Base-by-base conservation (phyloP, 2,329 filamentous ascomycete genomes). In the Lomentospora prolificans region DNA sequence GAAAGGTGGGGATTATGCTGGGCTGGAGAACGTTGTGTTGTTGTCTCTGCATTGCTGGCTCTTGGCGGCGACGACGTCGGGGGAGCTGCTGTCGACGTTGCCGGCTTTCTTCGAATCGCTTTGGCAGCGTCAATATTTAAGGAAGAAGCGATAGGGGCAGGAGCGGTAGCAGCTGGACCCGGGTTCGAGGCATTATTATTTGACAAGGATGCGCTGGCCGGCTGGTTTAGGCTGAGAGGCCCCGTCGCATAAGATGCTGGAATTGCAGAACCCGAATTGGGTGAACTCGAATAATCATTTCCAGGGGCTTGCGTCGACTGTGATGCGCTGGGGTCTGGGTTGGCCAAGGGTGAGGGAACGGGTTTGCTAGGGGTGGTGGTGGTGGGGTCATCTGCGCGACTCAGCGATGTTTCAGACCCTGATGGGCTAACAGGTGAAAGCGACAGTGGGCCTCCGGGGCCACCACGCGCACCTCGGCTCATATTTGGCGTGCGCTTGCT, bases 41-140 rank as follows among this genome's bases (percentile, higher is more conserved):
- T 58, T 10, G 61, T 27, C 50, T 44, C 48, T 22, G 58, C 60
- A 39, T 52, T 46, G 27, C 25, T 41, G 12, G 53, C 30, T 28
- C 9, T 17, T n/a, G 57, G 9, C 57, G 57, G 14, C 59, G 61
- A 22, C 60, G 62, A 14, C 56, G 56, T 3, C 60, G 61, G 10
- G 59, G 55, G 14, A 24, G 56, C 50, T 59, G 59, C 14, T 59
- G 64, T 62, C 9, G 63, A 59, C 25, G 70, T 69, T 8, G 72
- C 67, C 3, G 75, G 74, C 61, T 78, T 79, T 57, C 75, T 71
- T 58, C 69, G 73, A 57, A 76, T 73, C 10, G 72, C 69, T 57
- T 70, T 75, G 22, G 50, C 56, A 12, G 54, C 53, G 25, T 50
- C 50, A n/a, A 51, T 19, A 30, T 12, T 24, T 46, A 52, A 46